A percentile compares a stretch with the other conserved stretches of the same genome.
These are phyloP conservation scores for Cercospora zeina DNA, from an alignment of 2,329 filamentous ascomycete genomes.

Conservation along the genomic window DNA sequence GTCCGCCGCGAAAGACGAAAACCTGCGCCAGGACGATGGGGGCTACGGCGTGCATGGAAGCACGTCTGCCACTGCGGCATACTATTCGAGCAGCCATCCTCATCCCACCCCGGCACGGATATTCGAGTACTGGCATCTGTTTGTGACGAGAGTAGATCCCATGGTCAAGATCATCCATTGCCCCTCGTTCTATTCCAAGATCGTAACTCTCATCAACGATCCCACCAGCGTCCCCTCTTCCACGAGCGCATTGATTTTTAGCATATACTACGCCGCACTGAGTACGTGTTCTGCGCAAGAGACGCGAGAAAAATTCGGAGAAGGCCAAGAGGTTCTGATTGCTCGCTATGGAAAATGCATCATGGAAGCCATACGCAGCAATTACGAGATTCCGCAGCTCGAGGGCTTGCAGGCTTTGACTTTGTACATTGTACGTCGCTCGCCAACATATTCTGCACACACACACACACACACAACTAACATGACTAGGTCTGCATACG, in stretches of 20 bases:
- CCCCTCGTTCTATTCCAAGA: conserved; percentile 28
- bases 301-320: conserved; percentile 29
- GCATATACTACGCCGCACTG: conserved; percentile 34
- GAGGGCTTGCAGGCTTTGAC: conserved; percentile 31
- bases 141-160: conserved; percentile 33
- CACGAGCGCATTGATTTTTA: conserved; percentile 30
- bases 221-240: conserved; percentile 19
- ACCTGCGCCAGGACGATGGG: conserved; percentile 24
- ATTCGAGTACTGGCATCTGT: conserved; percentile 36
- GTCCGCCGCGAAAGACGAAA: conserved; percentile 29
- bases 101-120: conserved; percentile 28
- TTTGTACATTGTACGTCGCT: conserved; percentile 27
- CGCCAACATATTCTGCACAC: no score
- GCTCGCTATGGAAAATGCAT: conserved; percentile 26
- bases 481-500: conserved; percentile 26
- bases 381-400: conserved; percentile 26
- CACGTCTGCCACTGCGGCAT: background rate
- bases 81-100: conserved; percentile 8
- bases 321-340: conserved; percentile 26
- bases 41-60: conserved; percentile 11
- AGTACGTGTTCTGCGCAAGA: conserved; percentile 34
- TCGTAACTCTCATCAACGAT: conserved; percentile 27
- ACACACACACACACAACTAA: conserved; percentile 5
- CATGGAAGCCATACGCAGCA: conserved; percentile 23
- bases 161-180: conserved; percentile 37